phyloP scores from a whole-genome alignment of 2,329 filamentous ascomycete genomes.

The Sclerotinia nivalis region DNA sequence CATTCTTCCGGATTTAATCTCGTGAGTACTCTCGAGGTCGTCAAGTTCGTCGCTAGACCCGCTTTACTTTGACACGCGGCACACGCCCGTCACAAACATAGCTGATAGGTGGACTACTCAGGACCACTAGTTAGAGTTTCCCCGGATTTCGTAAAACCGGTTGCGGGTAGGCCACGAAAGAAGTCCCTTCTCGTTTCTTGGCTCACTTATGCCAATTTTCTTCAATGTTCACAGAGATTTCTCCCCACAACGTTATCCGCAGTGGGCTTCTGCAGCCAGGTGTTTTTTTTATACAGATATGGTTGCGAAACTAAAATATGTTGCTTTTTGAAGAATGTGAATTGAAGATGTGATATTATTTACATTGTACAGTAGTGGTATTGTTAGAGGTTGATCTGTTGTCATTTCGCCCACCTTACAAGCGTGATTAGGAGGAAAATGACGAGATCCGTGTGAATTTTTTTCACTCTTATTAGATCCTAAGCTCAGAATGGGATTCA shows the following conservation, averaged over 20 bases:
- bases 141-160: conserved; percentile 5
- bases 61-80: background rate
- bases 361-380: background rate
- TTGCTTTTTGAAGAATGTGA: background rate
- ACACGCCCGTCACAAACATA: background rate
- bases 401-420: background rate
- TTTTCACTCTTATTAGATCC: background rate
- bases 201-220: background rate
- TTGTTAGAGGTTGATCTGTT: no score
- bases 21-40: background rate
- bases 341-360: background rate
- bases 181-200: background rate
- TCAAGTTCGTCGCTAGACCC: background rate
- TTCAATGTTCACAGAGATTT: no score
- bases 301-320: background rate
- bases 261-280: background rate
- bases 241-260: background rate
- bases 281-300: background rate
- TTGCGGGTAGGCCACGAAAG: background rate
- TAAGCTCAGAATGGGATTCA: background rate
- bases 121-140: background rate
- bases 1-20: conserved; percentile 11
- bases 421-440: background rate
- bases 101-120: conserved; percentile 7
- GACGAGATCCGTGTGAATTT: background rate